Evolutionary conservation across 1,284 basidiomycete genomes (phyloP).

Genomic region (Papiliotrema fonsecae): DNA sequence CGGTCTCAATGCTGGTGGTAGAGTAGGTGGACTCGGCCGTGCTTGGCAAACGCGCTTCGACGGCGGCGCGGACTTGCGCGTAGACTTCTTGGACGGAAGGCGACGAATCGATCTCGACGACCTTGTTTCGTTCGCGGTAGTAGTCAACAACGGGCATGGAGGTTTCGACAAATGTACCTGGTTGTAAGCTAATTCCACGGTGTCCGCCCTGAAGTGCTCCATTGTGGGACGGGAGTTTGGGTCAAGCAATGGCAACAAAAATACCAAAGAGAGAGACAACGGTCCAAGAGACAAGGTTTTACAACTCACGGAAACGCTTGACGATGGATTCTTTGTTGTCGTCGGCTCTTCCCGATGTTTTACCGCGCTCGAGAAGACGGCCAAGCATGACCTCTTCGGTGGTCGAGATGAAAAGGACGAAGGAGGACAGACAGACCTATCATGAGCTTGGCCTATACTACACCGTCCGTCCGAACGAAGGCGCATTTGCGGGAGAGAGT

Average conservation of each 20-base stretch:
- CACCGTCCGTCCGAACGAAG: not conserved
- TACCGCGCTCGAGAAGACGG: slow-evolving; percentile 79
- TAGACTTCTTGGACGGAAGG: slow-evolving; percentile 71
- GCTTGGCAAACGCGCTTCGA: slow-evolving; percentile 48
- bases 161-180: slow-evolving; percentile 83
- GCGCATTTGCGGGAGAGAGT: not conserved
- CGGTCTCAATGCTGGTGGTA: too few relatives aligned
- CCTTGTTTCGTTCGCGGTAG: slow-evolving; percentile 67
- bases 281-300: not conserved
- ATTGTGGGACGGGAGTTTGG: too few relatives aligned
- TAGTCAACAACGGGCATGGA: slow-evolving; percentile 96
- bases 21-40: too few relatives aligned
- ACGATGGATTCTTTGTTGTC: slow-evolving; percentile 94
- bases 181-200: slow-evolving; percentile 1
- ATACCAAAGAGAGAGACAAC: not conserved
- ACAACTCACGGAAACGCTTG: slow-evolving; percentile 81
- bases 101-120: slow-evolving; percentile 78
- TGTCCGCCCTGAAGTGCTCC: too few relatives aligned
- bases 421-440: slow-evolving; percentile 72
- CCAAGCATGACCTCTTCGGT: slow-evolving; percentile 82
- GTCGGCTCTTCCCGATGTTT: slow-evolving; percentile 93
- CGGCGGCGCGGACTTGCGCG: slow-evolving; percentile 56
- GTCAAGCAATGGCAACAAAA: too few relatives aligned
- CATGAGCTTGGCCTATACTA: not conserved
- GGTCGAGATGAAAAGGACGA: slow-evolving; percentile 85